Percentiles rank a stretch among this genome's conserved stretches.
Conservation (phyloP, 257 asterid genomes). For the Striga asiatica region DNA sequence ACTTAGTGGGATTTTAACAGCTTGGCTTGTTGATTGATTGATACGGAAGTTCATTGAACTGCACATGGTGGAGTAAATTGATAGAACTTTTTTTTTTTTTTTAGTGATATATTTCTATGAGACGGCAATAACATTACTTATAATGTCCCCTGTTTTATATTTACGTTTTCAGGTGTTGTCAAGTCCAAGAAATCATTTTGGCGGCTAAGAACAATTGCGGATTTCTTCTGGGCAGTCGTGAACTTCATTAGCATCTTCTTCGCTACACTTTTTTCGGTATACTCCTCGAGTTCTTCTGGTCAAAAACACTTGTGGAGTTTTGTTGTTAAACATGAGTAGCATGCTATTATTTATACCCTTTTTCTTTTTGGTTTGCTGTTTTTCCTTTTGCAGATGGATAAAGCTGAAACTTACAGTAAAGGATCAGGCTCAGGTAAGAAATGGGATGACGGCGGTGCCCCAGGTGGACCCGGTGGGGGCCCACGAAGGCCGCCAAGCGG, state of each 20-base stretch:
- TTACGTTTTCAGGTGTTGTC: constrained; percentile 60
- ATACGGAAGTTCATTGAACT: no score
- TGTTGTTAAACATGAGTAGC: neutral
- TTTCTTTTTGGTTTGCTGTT: neutral
- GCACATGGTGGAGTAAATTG: no score
- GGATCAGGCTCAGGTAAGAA: constrained; percentile 82
- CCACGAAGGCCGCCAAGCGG: constrained; percentile 95
- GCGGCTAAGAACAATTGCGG: constrained; percentile 71
- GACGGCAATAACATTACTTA: neutral
- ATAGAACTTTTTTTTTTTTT: no score
- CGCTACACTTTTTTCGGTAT: constrained; percentile 90
- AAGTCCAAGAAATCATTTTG: constrained; percentile 72
- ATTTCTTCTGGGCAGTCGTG: constrained; percentile 74
- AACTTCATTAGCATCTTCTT: constrained; percentile 62
- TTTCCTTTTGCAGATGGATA: constrained; percentile 59
- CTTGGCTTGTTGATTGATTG: no score
- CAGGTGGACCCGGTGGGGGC: constrained; percentile 87
- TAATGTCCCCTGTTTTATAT: constrained; percentile 1
- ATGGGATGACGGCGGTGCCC: constrained; percentile 96
- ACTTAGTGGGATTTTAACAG: no score
- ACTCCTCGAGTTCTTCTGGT: neutral
- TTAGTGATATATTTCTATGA: no score
- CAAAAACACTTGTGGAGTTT: no score
- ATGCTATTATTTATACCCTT: constrained; percentile 3
- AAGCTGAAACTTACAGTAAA: constrained; percentile 70